phyloP scores from a whole-genome alignment of 179 eudicot genomes.

The Camellia oleifera region DNA sequence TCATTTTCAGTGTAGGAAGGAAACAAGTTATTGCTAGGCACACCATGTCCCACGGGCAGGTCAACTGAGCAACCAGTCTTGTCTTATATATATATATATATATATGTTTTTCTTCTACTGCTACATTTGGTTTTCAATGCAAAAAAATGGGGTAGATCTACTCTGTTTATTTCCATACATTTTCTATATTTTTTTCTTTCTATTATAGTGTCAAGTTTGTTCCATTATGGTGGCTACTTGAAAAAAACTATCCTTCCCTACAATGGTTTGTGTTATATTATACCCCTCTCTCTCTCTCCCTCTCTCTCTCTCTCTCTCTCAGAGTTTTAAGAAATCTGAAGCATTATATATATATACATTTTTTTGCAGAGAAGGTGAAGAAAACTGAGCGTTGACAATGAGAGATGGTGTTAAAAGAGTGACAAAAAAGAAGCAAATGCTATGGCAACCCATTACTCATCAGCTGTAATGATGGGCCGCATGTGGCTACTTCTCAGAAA shows the following conservation, averaged over 20 bases:
- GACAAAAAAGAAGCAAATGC: conserved; percentile 10
- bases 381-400: conserved; percentile 19
- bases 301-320: not conserved
- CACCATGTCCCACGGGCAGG: too few species aligned
- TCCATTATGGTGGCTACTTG: conserved; percentile 5
- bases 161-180: not conserved
- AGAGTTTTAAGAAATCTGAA: not conserved
- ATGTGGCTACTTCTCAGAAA: conserved; percentile 24
- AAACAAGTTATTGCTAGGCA: not conserved
- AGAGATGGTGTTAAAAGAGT: not conserved
- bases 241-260: too few species aligned
- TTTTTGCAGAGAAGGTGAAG: conserved; percentile 12
- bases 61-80: not conserved
- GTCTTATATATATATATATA: not conserved
- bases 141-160: not conserved
- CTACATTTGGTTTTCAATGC: not conserved
- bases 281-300: not conserved
- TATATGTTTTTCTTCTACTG: not conserved
- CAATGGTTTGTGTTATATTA: too few species aligned
- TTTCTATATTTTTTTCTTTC: too few species aligned
- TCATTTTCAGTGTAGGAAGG: too few species aligned
- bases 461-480: conserved; percentile 26
- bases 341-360: not conserved
- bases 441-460: conserved; percentile 29
- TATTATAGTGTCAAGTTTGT: not conserved